phyloP scores from a whole-genome alignment of 176 grass and related monocot genomes.

The Canna indica region DNA sequence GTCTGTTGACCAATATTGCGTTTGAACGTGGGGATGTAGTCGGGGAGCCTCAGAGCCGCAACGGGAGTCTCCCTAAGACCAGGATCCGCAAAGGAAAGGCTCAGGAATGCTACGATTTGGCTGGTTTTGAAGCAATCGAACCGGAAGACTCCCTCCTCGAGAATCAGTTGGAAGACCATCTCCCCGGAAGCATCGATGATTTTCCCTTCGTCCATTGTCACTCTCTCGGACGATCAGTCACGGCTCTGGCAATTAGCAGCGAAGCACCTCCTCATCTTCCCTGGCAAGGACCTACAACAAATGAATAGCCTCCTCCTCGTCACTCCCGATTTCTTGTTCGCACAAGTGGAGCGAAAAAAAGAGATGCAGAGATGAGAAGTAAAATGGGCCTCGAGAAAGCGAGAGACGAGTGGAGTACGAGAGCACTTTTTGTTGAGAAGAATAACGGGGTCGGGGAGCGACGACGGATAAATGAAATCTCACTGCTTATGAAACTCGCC shows the following conservation, averaged over 20 bases:
- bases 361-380: too few relatives aligned
- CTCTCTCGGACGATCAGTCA: neutral
- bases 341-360: neutral
- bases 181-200: neutral
- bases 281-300: neutral
- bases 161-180: constrained; percentile 45
- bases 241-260: neutral
- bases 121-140: constrained; percentile 60
- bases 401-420: too few relatives aligned
- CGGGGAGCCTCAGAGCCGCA: constrained; percentile 18
- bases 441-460: too few relatives aligned
- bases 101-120: constrained; percentile 42
- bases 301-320: too few relatives aligned
- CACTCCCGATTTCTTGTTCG: too few relatives aligned
- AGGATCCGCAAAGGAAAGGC: constrained; percentile 60
- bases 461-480: too few relatives aligned
- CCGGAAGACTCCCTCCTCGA: constrained; percentile 72
- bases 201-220: constrained; percentile 7
- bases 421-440: too few relatives aligned
- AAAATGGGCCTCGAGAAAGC: too few relatives aligned
- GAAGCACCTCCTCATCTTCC: neutral
- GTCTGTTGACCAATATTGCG: constrained; percentile 33
- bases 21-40: constrained; percentile 38
- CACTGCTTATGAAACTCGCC: too few relatives aligned
- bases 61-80: constrained; percentile 39